Evolutionary conservation across 192 early-diverging fungal species (phyloP).

Genomic region (Rhizophagus clarus): DNA sequence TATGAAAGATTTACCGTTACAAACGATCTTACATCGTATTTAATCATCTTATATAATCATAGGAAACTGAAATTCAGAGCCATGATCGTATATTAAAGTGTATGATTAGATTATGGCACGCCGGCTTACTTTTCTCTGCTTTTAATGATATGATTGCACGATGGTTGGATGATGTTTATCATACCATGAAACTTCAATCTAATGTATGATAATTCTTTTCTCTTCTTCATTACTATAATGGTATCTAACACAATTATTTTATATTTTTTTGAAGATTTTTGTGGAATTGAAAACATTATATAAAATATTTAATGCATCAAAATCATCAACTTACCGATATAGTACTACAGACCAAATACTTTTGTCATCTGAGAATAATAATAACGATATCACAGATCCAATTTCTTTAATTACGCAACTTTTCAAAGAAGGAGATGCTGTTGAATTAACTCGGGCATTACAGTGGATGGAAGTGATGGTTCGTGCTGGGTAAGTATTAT

Average conservation of each 20-base stretch:
- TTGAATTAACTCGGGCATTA: constrained; percentile 38
- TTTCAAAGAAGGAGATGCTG: constrained; percentile 33
- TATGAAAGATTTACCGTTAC: not conserved
- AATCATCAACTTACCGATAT: not conserved
- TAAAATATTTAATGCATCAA: constrained; percentile 1
- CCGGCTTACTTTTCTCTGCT: constrained; percentile 45
- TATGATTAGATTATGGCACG: constrained; percentile 48
- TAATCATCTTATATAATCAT: not conserved
- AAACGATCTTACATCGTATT: not conserved
- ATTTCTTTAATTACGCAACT: constrained; percentile 32
- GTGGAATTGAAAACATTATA: constrained; percentile 25
- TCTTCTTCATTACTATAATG: not conserved
- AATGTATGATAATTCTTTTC: not conserved
- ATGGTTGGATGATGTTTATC: constrained; percentile 48
- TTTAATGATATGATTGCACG: constrained; percentile 44
- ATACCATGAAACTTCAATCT: constrained; percentile 10
- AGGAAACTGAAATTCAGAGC: constrained; percentile 39
- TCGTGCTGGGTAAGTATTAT: constrained; percentile 39
- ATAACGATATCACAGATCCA: constrained; percentile 27
- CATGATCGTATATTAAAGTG: constrained; percentile 45
- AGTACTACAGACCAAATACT: not conserved
- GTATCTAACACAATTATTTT: not conserved
- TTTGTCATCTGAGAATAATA: not conserved
- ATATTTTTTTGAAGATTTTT: constrained; percentile 23
- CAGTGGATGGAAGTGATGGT: constrained; percentile 42